phyloP scores from a whole-genome alignment of 495 filamentous ascomycete genomes.

The Hypoxylon crocopeplum region DNA sequence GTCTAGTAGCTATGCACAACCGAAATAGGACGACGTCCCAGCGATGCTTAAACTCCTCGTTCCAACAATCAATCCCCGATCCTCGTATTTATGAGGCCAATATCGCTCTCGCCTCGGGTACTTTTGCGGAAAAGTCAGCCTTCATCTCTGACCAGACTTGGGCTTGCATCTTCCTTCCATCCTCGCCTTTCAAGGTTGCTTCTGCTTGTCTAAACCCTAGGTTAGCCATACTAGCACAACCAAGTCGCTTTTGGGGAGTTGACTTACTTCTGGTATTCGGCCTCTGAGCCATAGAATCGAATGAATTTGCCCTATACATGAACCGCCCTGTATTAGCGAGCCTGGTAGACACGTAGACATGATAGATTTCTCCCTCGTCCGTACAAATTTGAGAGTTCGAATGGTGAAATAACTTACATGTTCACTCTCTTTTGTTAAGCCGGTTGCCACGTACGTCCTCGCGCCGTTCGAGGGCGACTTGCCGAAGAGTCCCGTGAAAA shows the following conservation, averaged over 20 bases:
- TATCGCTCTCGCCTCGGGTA: constrained; percentile 15
- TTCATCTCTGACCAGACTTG: constrained; percentile 49
- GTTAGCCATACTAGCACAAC: background rate
- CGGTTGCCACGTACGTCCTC: constrained; percentile 43
- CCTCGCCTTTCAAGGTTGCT: constrained; percentile 35
- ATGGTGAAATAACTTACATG: constrained; percentile 25
- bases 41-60: too few relatives aligned
- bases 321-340: constrained; percentile 5
- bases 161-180: constrained; percentile 47
- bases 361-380: too few relatives aligned
- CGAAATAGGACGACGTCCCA: too few relatives aligned
- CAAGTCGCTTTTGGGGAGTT: background rate
- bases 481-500: constrained; percentile 27
- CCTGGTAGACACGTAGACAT: too few relatives aligned
- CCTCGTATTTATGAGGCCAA: background rate
- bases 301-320: constrained; percentile 30
- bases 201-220: constrained; percentile 10
- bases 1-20: too few relatives aligned
- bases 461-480: constrained; percentile 46
- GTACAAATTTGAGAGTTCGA: too few relatives aligned
- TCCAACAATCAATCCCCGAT: too few relatives aligned
- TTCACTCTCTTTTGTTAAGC: constrained; percentile 41
- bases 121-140: constrained; percentile 25
- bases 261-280: constrained; percentile 31
- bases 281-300: constrained; percentile 33